Base-by-base conservation (phyloP, 2,329 filamentous ascomycete species). In the Blastomyces gilchristii region DNA sequence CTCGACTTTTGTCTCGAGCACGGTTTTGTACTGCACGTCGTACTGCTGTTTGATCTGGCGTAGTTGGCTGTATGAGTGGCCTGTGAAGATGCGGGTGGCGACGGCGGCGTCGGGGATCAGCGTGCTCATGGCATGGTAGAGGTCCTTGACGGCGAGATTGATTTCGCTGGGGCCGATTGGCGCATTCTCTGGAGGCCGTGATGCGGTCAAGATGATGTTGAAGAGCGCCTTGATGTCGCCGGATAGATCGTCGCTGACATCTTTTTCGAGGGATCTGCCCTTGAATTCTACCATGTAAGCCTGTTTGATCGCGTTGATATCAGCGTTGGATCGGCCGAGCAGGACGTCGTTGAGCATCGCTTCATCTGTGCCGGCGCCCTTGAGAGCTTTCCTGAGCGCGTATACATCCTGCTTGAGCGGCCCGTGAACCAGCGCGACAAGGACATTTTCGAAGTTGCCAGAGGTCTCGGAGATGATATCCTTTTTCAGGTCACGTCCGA, bases 191-290 rank as follows among this genome's bases (percentile, higher is more conserved):
- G 97, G 91, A 47, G 86, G 84, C 49, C 91, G 84, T 59, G 82
- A 85, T 1, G 87, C 91, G 41, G 85, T 81, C 50, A 96, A 79
- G 31, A 96, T 87, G 75, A 94, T 89, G 73, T 89, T 79, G 77
- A 96, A 97, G 69, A 97, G 86, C 25, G 86, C 81, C 73, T 92
- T 87, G 0, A 93, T 97, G 77, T 94, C 94, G 75, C 89, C 84
- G 68, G 88, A 93, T 25, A 97, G 79, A 68, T 97, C 93, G 25
- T 82, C 84, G 67, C 85, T 85, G 66, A 97, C 84, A 62, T 89
- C 88, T 14, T 80, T 77, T 69, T 92, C 87, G 0, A 97, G 82
- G 18, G 82, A 80, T 25, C 82, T 82, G 47, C 80, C 79, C 1
- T 18, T 45, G 78, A 87, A 91, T 0, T 82, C 84, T 18, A 82